phyloP scores from a whole-genome alignment of 2,329 filamentous ascomycete genomes.

The Colletotrichum sp. region DNA sequence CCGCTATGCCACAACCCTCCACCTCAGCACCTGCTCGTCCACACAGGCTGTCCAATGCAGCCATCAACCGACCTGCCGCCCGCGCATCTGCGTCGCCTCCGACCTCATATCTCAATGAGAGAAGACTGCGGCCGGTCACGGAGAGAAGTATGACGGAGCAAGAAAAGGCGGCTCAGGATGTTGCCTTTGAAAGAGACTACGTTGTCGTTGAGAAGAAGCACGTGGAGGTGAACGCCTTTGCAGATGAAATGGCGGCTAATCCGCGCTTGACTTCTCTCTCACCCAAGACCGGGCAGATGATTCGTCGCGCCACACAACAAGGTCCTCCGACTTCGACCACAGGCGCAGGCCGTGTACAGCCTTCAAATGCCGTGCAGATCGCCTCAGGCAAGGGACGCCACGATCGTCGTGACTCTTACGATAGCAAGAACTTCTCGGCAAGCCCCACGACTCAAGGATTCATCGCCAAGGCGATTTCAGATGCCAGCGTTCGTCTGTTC shows the following conservation, averaged over 20 bases:
- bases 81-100: constrained; percentile 38
- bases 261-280: constrained; percentile 63
- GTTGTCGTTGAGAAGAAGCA: constrained; percentile 94
- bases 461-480: constrained; percentile 92
- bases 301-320: constrained; percentile 80
- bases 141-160: constrained; percentile 57
- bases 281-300: constrained; percentile 66
- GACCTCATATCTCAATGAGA: constrained; percentile 39
- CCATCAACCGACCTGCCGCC: constrained; percentile 33
- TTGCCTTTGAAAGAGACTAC: constrained; percentile 91
- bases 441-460: constrained; percentile 83
- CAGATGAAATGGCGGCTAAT: constrained; percentile 90
- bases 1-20: constrained; percentile 49
- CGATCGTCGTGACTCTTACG: constrained; percentile 80
- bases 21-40: constrained; percentile 53
- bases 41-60: constrained; percentile 45
- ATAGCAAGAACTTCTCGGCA: constrained; percentile 70
- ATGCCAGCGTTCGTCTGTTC: constrained; percentile 80
- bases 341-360: constrained; percentile 70
- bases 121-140: constrained; percentile 28
- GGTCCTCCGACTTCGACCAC: constrained; percentile 71
- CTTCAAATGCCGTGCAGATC: constrained; percentile 77
- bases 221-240: constrained; percentile 96
- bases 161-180: constrained; percentile 80
- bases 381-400: constrained; percentile 71